Base-by-base conservation (phyloP, 176 grass and related monocot species). In the Oryza nivara region DNA sequence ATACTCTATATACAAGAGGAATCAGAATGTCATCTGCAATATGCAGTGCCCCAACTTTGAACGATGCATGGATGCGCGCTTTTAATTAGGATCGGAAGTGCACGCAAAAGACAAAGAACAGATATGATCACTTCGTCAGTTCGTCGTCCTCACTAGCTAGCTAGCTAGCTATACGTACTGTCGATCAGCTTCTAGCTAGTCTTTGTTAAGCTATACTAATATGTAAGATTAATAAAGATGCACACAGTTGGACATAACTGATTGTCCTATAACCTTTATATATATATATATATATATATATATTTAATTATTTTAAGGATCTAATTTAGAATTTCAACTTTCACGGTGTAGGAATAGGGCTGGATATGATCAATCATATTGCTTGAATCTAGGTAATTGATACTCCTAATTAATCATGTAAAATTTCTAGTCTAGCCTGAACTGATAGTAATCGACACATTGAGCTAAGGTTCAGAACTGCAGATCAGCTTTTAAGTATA, bases 21-120 rank as follows among this genome's bases (percentile, higher is more conserved):
- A 63, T 23, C 58, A 63, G 20, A 63, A 63, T 63, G 22, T 63
- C 9, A 23, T 63, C 58, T 73, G 9, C 23, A 40, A 76, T 30
- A 41, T 69, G 65, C 83, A 77, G 30, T 28, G 10, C 4, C 35
- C 58, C 70, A 78, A 74, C 60, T 77, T 77, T 87, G 85, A 81
- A 36, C 40, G 36, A 38, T 38, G 78, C 10, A 40, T 48, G 70
- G 14, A 63, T 63, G 58, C 20, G 58, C 58, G n/a, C 19, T 63
- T 63, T 63, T 70, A 41, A 41, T 41, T 41, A 75, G 47, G 26
- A 26, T 26, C 26, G 26, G 72, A 70, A 28, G 17, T 69, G 58
- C 63, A 43, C 82, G 44, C 48, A 30, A 82, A 82, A 68, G 79
- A 87, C 66, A 87, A 87, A 87, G 26, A 82, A 76, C 72, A 71